Conservation (phyloP, 352 stramenopile species). For the Peronospora tabacina region DNA sequence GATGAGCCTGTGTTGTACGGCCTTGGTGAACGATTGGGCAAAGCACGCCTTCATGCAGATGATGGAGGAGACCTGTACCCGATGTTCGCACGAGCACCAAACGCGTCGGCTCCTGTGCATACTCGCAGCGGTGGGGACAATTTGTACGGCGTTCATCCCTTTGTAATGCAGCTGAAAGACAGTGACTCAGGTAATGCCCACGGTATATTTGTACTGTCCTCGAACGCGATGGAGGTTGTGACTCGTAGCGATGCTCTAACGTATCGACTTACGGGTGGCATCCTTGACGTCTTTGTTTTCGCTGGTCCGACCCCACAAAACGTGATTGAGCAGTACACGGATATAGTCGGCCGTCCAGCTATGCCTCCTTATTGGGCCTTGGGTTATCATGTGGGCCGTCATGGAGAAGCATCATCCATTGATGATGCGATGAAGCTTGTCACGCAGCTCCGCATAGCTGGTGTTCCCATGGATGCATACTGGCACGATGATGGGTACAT, state of each 20-base stretch:
- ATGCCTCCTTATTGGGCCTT: slow-evolving; percentile 83
- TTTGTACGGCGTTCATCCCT: slow-evolving; percentile 69
- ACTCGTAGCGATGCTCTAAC: slow-evolving; percentile 54
- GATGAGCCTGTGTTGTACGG: slow-evolving; percentile 52
- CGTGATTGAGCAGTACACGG: slow-evolving; percentile 68
- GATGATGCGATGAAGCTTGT: slow-evolving; percentile 24
- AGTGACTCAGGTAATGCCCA: slow-evolving; percentile 41
- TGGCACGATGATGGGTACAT: slow-evolving; percentile 70
- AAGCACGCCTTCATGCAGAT: slow-evolving; percentile 34
- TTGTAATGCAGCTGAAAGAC: slow-evolving; percentile 62
- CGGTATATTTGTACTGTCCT: slow-evolving; percentile 71
- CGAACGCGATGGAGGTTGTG: slow-evolving; percentile 84
- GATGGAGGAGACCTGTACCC: slow-evolving; percentile 55
- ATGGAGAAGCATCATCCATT: slow-evolving; percentile 17
- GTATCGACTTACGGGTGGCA: slow-evolving; percentile 68
- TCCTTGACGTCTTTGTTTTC: slow-evolving; percentile 81
- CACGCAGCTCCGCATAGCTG: slow-evolving; percentile 30
- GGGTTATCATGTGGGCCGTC: slow-evolving; percentile 70
- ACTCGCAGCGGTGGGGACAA: slow-evolving; percentile 51
- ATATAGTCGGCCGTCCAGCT: slow-evolving; percentile 57
- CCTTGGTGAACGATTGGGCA: slow-evolving; percentile 56
- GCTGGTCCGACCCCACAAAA: slow-evolving; percentile 43
- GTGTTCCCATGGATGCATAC: slow-evolving; percentile 67
- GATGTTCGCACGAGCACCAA: slow-evolving; percentile 42
- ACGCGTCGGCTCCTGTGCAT: slow-evolving; percentile 19